Evolutionary conservation across 176 grass and related monocot species (phyloP).

Genomic region (maize (Zea mays)): Zm-B73-REFERENCE-NAM-5.0 NC_050096.1:203001-203500

Average conservation of each 20-base stretch:
- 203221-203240: slow-evolving; percentile 52
- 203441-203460: too few relatives aligned
- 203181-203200: slow-evolving; percentile 70
- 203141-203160: slow-evolving; percentile 48
- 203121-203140: slow-evolving; percentile 67
- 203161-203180: slow-evolving; percentile 52
- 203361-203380: neutral
- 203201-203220: slow-evolving; percentile 79
- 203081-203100: slow-evolving; percentile 70
- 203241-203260: neutral
- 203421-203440: too few relatives aligned
- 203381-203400: too few relatives aligned
- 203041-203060: neutral
- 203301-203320: neutral
- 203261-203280: neutral
- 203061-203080: slow-evolving; percentile 48
- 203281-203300: neutral
- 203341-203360: neutral
- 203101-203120: slow-evolving; percentile 66
- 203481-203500: neutral
- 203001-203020: neutral
- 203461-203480: too few relatives aligned
- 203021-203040: slow-evolving; percentile 34
- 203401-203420: too few relatives aligned
- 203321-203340: neutral